phyloP scores from a whole-genome alignment of 2,329 filamentous ascomycete species.

The Thermomyces lanuginosus region DNA sequence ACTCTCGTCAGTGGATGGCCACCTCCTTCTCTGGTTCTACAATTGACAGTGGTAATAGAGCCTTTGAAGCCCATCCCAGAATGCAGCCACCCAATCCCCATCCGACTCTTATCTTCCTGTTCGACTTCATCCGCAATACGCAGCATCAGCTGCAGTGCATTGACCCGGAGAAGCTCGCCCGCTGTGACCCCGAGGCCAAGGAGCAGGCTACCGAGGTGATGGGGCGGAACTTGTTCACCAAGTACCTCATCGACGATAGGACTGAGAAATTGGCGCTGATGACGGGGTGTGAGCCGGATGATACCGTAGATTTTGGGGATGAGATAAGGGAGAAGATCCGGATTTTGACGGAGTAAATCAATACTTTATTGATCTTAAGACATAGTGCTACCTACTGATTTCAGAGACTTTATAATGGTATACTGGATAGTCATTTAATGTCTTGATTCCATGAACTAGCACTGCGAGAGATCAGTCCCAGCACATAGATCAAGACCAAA shows the following conservation, averaged over 20 bases:
- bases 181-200: conserved; percentile 9
- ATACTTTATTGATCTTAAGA: too few species aligned
- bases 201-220: conserved; percentile 11
- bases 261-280: conserved; percentile 15
- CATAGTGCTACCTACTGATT: too few species aligned
- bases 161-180: conserved; percentile 12
- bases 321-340: conserved; percentile 13
- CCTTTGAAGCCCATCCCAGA: conserved; percentile 16
- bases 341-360: conserved; percentile 9
- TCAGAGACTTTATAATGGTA: too few species aligned
- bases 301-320: conserved; percentile 14
- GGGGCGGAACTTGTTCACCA: conserved; percentile 16
- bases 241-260: conserved; percentile 12
- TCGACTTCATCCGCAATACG: conserved; percentile 55
- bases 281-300: conserved; percentile 13
- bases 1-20: conserved; percentile 13
- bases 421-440: too few species aligned
- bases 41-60: conserved; percentile 8
- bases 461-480: too few species aligned
- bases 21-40: background rate
- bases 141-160: conserved; percentile 29
- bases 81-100: conserved; percentile 16
- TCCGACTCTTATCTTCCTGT: conserved; percentile 33
- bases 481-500: too few species aligned
- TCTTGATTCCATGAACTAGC: too few species aligned